A percentile compares a stretch with the other conserved stretches of the same genome.
These are phyloP conservation scores for Metahyphopichia silvanorum DNA, from an alignment of 805 yeast species.

Conservation along the genomic window DNA sequence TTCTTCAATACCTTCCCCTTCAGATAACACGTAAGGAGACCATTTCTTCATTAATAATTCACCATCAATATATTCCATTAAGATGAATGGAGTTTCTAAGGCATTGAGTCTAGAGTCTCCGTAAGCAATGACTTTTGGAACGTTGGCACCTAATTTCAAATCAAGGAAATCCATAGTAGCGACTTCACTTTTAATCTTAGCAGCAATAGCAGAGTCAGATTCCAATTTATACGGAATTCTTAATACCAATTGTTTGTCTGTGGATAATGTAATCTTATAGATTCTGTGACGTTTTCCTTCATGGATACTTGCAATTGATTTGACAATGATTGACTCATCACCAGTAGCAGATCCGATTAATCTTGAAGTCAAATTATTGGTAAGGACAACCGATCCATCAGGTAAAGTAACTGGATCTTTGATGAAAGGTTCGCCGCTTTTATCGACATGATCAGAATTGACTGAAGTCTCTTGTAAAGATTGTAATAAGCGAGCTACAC, in stretches of 20 bases:
- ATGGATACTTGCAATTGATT: constrained; percentile 77
- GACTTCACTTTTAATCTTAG: constrained; percentile 80
- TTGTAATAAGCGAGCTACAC: constrained; percentile 55
- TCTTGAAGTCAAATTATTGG: constrained; percentile 44
- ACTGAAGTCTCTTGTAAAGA: constrained; percentile 38
- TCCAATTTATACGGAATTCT: constrained; percentile 84
- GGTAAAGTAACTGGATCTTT: constrained; percentile 37
- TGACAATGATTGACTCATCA: constrained; percentile 46
- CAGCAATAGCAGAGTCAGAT: constrained; percentile 58
- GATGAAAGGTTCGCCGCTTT: constrained; percentile 17
- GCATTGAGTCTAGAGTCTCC: constrained; percentile 62
- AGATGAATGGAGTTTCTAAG: constrained; percentile 68
- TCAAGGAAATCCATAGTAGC: constrained; percentile 87
- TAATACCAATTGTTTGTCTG: constrained; percentile 61
- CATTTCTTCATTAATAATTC: constrained; percentile 82
- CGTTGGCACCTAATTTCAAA: constrained; percentile 59
- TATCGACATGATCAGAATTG: constrained; percentile 19
- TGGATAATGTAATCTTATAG: constrained; percentile 66
- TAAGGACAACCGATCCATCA: constrained; percentile 41
- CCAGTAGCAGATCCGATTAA: constrained; percentile 45
- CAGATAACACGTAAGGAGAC: constrained; percentile 75
- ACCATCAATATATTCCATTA: constrained; percentile 80
- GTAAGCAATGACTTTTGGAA: constrained; percentile 72
- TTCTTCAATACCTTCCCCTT: constrained; percentile 43
- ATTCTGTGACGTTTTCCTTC: constrained; percentile 94